Evolutionary conservation across 202 grass and related monocot genomes (phyloP), one percentile per base, ranked within the genome.

Genomic region (Miscanthus sacchariflorus): DNA sequence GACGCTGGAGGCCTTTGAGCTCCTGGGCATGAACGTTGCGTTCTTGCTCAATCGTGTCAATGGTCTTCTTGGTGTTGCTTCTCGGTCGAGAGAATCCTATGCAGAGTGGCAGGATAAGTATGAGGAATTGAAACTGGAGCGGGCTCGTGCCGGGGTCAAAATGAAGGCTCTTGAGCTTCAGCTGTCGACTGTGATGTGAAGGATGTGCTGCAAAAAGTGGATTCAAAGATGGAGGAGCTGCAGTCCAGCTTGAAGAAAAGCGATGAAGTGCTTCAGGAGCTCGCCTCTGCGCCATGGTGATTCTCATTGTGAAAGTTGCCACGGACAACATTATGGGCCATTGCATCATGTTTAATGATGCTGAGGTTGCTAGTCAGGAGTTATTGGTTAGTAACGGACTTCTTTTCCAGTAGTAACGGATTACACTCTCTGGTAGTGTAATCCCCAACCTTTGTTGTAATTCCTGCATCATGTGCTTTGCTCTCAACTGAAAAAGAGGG

Each of bases 1-100:
- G 70, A 91, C 85, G 5, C 39, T 91, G 14, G 76, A 91, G 61
- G 79, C 81, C 58, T 91, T 91, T 19, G 48, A 88, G 81, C 58
- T 80, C 4, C 81, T 91, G 46, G 89, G 89, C 36, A 88, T 91
- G 89, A 33, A 91, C 2, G 85, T 91, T 3, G 76, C 12, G 0
- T 91, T 91, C 81, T 74, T 91, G 40, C 81, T 91, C 25, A 63
- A 81, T 58, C 85, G 81, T 0, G 40, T 91, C 27, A 58, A 81
- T 0, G 28, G 0, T 9, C 70, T 87, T 1, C 85, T 91, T 9
- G 15, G 21, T 48, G 75, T 84, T 39, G 17, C 70, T 12, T 54
- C 45, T 30, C 69, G 4, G 27, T 45, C 76, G 5, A 76, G 38
- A 70, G 69, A 70, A 30, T 38, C 49, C 36, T 65, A n/a, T 59